phyloP scores from a whole-genome alignment of 2,329 filamentous ascomycete genomes.

The Microsporum ferrugineum region DNA sequence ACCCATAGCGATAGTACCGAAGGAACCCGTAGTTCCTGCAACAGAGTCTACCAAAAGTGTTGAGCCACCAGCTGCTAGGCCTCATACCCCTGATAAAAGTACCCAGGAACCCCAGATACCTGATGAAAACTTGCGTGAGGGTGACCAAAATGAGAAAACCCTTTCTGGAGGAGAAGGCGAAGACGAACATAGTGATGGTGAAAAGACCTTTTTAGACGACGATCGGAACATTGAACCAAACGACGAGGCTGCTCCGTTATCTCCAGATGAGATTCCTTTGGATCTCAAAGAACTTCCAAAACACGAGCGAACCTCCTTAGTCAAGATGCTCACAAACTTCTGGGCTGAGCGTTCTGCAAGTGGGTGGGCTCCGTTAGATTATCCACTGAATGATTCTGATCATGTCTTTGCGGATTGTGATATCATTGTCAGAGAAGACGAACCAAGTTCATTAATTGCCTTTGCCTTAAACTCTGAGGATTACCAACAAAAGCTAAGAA shows the following conservation, averaged over 20 bases:
- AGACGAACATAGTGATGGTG: slow-evolving; percentile 56
- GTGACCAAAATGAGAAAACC: slow-evolving; percentile 40
- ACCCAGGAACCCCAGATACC: slow-evolving; percentile 17
- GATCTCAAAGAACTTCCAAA: slow-evolving; percentile 68
- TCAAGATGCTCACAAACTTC: slow-evolving; percentile 94
- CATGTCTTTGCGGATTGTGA: slow-evolving; percentile 96
- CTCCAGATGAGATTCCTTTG: slow-evolving; percentile 43
- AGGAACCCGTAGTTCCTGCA: slow-evolving; percentile 13
- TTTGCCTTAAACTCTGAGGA: slow-evolving; percentile 81
- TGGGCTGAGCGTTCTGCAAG: slow-evolving; percentile 97
- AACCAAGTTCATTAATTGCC: slow-evolving; percentile 90
- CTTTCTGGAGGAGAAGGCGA: slow-evolving; percentile 60
- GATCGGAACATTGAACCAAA: slow-evolving; percentile 34
- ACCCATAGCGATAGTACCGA: slow-evolving; percentile 8
- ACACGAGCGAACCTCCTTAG: slow-evolving; percentile 81
- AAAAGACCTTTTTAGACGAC: slow-evolving; percentile 48
- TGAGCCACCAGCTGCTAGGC: slow-evolving; percentile 15
- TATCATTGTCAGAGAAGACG: slow-evolving; percentile 93
- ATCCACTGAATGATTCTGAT: slow-evolving; percentile 75
- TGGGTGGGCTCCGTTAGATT: slow-evolving; percentile 85
- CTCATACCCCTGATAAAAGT: slow-evolving; percentile 10
- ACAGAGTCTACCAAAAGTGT: slow-evolving; percentile 21
- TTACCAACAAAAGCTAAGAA: slow-evolving; percentile 65
- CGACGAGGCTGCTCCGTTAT: slow-evolving; percentile 42
- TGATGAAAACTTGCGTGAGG: slow-evolving; percentile 16